Conservation (phyloP, 305 asterid genomes). For the Fraxinus xanthoxyloides region DNA sequence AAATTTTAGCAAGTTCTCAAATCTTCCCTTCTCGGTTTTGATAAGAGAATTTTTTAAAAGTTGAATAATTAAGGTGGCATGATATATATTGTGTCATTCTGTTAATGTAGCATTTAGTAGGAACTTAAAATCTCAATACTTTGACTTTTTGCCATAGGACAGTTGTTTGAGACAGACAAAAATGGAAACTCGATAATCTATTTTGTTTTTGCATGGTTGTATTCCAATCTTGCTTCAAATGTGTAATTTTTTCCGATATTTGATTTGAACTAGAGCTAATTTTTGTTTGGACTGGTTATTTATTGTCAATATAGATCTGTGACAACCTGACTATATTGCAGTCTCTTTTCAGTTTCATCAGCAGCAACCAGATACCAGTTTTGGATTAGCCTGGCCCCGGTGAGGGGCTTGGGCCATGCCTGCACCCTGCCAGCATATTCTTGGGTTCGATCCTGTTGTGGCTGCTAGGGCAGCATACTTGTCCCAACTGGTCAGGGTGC, state of each 20-base stretch:
- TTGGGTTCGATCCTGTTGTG: slow-evolving; percentile 28
- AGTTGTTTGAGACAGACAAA: not conserved
- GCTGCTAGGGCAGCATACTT: slow-evolving; percentile 53
- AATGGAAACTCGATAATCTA: not conserved
- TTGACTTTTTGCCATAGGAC: not conserved
- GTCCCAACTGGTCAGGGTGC: slow-evolving; percentile 69
- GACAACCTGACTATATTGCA: not conserved
- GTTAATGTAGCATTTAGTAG: not conserved
- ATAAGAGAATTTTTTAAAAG: not conserved
- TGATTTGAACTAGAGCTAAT: not conserved
- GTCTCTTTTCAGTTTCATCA: slow-evolving; percentile 69
- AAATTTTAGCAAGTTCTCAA: not conserved
- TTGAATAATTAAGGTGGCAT: not conserved
- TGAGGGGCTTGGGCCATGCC: slow-evolving; percentile 99
- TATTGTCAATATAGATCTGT: not conserved
- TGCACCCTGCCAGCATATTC: slow-evolving; percentile 62
- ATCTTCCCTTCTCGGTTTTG: not conserved
- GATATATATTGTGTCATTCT: not conserved
- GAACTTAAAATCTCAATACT: not conserved
- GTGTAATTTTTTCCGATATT: not conserved
- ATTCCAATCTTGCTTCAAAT: not conserved
- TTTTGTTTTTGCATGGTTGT: not conserved
- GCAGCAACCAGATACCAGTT: slow-evolving; percentile 72
- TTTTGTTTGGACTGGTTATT: not conserved
- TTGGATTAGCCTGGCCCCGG: slow-evolving; percentile 99